Base-by-base conservation (phyloP, 192 early-diverging fungal species). In the Backusella sp. region DNA sequence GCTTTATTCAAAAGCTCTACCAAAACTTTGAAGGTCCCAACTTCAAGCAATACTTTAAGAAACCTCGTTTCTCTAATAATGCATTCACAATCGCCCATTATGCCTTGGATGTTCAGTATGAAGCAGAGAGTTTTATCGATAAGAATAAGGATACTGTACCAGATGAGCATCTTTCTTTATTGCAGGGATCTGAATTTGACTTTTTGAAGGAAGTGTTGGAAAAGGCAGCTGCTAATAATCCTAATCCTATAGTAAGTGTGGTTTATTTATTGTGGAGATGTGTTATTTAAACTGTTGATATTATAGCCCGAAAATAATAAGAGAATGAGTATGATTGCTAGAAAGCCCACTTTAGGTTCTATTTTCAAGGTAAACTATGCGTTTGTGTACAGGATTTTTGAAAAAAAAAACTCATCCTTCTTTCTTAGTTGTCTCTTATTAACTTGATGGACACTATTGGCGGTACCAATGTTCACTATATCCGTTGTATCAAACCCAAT, bases 401-500 rank as follows among this genome's bases (percentile, higher is more conserved):
- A 49, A 49, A 19, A 49, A 49, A 6, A 49, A 49, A n/a, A 4
- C 19, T 73, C 21, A 49, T 76, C 6, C 12, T 46, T 70, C 67
- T 34, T 37, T 32, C n/a, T 36, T 65, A 85, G 81, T 81, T 84
- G 41, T 98, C 96, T 17, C 86, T 99, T 70, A 94, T 96, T 26
- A 91, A 90, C 72, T 87, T 99, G 26, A 98, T 99, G 98, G 94
- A 94, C 52, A 99, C 96, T 6, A 95, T 99, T 77, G 91, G 92
- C 72, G 86, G 88, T 21, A 99, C 98, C 66, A 93, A 98, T 73
- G 93, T 93, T 66, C 95, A 96, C 80, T 99, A 99, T 79, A 99
- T 99, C 74, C 95, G 98, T 73, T 99, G 98, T 88, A 96, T 99
- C 84, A 99, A 99, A 85, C 97, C 98, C 23, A 99, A 99, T 85